Evolutionary conservation across 1,139 yeast species (phyloP), one percentile per base, ranked within the genome.

Genomic region (Candida sojae): DNA sequence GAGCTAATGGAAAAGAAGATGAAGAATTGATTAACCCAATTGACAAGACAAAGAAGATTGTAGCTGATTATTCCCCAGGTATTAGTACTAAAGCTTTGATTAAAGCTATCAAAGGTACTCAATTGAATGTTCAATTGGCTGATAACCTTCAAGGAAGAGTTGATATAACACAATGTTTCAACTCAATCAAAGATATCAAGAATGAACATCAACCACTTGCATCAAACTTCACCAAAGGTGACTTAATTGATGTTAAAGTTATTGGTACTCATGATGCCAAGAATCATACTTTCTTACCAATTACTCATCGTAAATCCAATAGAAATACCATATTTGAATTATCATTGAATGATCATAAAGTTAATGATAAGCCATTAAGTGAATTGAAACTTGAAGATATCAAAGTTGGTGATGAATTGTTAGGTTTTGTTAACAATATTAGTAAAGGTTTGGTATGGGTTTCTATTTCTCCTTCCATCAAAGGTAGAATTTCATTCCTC

Each of bases 121-220:
- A 89, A 67, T 72, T 92, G 57, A 84, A 86, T 59, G 86, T 92
- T 38, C 80, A 79, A 50, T 71, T 91, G 48, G 92, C 95, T 43
- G 96, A 87, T 51, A 86, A 87, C 60, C 74, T 85, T 53, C 88
- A 82, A 59, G 97, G 96, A 39, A 80, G 96, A 62, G 71, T 92
- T 48, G 96, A 89, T 60, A 76, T 86, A 21, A 80, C 93, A 8
- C 88, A 88, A 64, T 73, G 88, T 47, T 87, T 81, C 67, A 84
- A 83, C 45, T 57, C 64, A 0, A 68, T 72, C 54, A 67, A 73
- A 2, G 86, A 83, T 35, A 86, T 90, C 45, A 69, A 74, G 48
- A 83, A 89, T 61, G 65, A 65, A 34, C 73, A 70, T 51, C 75
- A 77, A 43, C 96, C 96, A 39, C 73, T 89, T 47, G 39, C 44